These are phyloP conservation scores for Euphorbia corollata DNA, from an alignment of 441 rosid species.

Conservation along the genomic window DNA sequence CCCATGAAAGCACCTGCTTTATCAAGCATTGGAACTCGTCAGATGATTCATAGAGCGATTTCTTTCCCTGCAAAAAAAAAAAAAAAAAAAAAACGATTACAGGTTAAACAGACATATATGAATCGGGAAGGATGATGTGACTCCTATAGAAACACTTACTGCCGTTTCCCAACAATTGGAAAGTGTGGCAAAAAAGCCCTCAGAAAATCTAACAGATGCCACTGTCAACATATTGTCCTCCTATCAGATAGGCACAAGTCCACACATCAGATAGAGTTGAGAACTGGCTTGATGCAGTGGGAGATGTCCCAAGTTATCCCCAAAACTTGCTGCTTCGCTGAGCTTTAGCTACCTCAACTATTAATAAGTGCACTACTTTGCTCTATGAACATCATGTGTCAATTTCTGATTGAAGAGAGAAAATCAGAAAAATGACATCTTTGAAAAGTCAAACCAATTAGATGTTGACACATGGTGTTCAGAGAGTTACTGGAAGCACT, in stretches of 20 bases:
- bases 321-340: too few relatives aligned
- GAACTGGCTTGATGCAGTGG: too few relatives aligned
- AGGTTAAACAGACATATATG: background rate
- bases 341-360: too few relatives aligned
- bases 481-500: too few relatives aligned
- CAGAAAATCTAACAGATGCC: slow-evolving; percentile 60
- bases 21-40: slow-evolving; percentile 57
- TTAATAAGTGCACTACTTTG: too few relatives aligned
- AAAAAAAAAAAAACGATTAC: slow-evolving; percentile 15
- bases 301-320: too few relatives aligned
- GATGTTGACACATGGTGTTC: too few relatives aligned
- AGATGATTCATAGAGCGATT: slow-evolving; percentile 57
- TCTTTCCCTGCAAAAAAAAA: slow-evolving; percentile 42
- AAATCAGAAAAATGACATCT: too few relatives aligned
- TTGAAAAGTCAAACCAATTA: too few relatives aligned
- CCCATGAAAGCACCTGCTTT: slow-evolving; percentile 76
- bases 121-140: too few relatives aligned
- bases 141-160: slow-evolving; percentile 23
- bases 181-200: slow-evolving; percentile 49
- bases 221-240: slow-evolving; percentile 52
- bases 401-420: too few relatives aligned
- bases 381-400: too few relatives aligned
- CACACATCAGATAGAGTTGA: background rate
- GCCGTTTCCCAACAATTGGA: slow-evolving; percentile 52
- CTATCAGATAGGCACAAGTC: slow-evolving; percentile 30